Evolutionary conservation across 2,329 filamentous ascomycete genomes (phyloP).

Genomic region (Akanthomyces dipterigenus): DNA sequence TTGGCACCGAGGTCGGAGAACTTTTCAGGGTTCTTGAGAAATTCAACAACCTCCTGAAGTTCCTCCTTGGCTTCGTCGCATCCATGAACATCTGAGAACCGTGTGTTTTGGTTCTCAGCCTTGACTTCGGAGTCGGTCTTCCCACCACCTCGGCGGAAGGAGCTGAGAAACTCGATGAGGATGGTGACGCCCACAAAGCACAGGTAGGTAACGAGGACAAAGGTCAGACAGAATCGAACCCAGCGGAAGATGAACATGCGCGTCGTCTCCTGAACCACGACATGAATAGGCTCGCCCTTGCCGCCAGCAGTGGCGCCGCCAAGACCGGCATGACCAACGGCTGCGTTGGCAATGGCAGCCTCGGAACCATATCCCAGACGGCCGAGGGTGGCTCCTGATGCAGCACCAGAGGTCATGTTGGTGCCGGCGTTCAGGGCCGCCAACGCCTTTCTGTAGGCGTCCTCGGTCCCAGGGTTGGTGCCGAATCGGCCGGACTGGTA

Average conservation of each 20-base stretch:
- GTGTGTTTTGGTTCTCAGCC: constrained; percentile 83
- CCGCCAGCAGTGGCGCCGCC: constrained; percentile 46
- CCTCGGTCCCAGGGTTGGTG: constrained; percentile 68
- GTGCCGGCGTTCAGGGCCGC: constrained; percentile 26
- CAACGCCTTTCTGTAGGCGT: constrained; percentile 72
- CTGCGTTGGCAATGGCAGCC: constrained; percentile 23
- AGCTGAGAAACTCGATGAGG: constrained; percentile 71
- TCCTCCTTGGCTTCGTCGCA: constrained; percentile 99
- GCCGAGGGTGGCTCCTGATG: constrained; percentile 17
- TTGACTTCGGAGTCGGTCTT: constrained; percentile 77
- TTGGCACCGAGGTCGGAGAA: constrained; percentile 94
- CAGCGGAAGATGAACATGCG: constrained; percentile 78
- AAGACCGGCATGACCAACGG: constrained; percentile 16
- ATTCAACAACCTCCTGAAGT: constrained; percentile 93
- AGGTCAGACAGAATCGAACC: constrained; percentile 79
- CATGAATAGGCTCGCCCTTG: constrained; percentile 84
- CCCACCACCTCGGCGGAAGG: constrained; percentile 65
- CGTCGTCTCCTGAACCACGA: constrained; percentile 87
- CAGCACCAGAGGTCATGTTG: constrained; percentile 19
- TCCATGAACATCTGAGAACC: constrained; percentile 90
- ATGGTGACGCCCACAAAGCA: constrained; percentile 74
- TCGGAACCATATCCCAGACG: constrained; percentile 24
- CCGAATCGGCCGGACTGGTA: constrained; percentile 84
- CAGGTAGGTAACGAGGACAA: constrained; percentile 72
- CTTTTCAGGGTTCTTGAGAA: constrained; percentile 84